phyloP scores from a whole-genome alignment of 2,329 filamentous ascomycete genomes.

The Plectosphaerella cucumerina region DNA sequence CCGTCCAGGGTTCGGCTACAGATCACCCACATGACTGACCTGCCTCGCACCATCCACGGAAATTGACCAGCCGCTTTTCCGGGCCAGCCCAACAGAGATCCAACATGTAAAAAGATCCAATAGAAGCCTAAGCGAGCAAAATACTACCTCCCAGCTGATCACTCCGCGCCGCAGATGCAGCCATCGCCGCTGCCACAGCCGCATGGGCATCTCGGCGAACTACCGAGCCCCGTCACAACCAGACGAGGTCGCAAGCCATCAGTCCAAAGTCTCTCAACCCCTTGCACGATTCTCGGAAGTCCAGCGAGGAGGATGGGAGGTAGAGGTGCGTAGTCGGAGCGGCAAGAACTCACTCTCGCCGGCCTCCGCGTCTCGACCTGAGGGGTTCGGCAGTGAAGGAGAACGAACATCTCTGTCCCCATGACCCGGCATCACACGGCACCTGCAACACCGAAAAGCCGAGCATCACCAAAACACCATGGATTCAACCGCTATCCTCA shows the following conservation, averaged over 20 bases:
- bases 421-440: too few relatives aligned
- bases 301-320: not conserved
- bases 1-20: too few relatives aligned
- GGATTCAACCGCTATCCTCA: slow-evolving; percentile 4
- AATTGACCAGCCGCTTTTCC: not conserved
- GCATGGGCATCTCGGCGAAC: not conserved
- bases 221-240: not conserved
- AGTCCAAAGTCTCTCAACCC: not conserved
- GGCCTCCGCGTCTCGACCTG: too few relatives aligned
- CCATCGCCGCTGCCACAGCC: too few relatives aligned
- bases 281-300: not conserved
- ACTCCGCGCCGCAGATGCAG: too few relatives aligned
- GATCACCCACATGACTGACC: too few relatives aligned
- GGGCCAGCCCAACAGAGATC: not conserved
- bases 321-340: too few relatives aligned
- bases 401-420: too few relatives aligned
- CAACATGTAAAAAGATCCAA: not conserved
- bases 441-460: not conserved
- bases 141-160: too few relatives aligned
- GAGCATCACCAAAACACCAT: not conserved
- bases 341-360: too few relatives aligned
- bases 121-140: not conserved
- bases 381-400: too few relatives aligned
- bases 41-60: not conserved
- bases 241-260: too few relatives aligned